Evolutionary conservation across 2,329 filamentous ascomycete species (phyloP), one percentile per base, ranked within the genome.

Genomic region (Aspergillus sp.): DNA sequence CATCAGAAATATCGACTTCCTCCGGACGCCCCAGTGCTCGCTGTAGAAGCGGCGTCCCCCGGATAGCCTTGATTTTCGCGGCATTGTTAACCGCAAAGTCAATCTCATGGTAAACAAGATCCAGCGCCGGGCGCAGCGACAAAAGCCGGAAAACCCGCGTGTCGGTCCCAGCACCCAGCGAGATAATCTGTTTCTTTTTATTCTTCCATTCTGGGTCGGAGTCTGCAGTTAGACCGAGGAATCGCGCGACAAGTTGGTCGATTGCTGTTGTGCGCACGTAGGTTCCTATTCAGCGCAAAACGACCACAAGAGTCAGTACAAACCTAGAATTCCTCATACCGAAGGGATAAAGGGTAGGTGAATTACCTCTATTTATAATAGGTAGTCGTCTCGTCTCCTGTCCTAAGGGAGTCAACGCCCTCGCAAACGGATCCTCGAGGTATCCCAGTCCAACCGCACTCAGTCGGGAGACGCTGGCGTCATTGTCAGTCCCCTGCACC

Each of bases 111-210:
- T 98, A 99, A 57, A 89, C 72, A 17, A 96, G 57, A 26, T 77
- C 67, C 0, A 74, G 73, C 50, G 77, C 72, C 11, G 75, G 73
- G 53, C 78, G 71, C 15, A 64, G 64, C 8, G 83, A 75, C 58
- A 90, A 82, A 1, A 97, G 77, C 18, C 91, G 87, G 68, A 97
- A 92, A 58, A 87, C 89, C 15, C 95, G 85, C 6, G 95, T 98
- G 71, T 99, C 95, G 11, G 93, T 96, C 22, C 95, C 95, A 15
- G 95, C 93, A 30, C 95, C 95, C 1, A 99, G 83, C 0, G 93
- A 97, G 59, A 99, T 83, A 58, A 99, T 91, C 71, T 99, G 95
- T 71, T 77, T 75, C 59, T 65, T 63, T 45, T 57, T 54, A 8
- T 38, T 5, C 15, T 48, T 54, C 43, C 51, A 54, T n/a, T 34